Evolutionary conservation across 257 asterid genomes (phyloP).

Genomic region (Fraxinus excelsior): DNA sequence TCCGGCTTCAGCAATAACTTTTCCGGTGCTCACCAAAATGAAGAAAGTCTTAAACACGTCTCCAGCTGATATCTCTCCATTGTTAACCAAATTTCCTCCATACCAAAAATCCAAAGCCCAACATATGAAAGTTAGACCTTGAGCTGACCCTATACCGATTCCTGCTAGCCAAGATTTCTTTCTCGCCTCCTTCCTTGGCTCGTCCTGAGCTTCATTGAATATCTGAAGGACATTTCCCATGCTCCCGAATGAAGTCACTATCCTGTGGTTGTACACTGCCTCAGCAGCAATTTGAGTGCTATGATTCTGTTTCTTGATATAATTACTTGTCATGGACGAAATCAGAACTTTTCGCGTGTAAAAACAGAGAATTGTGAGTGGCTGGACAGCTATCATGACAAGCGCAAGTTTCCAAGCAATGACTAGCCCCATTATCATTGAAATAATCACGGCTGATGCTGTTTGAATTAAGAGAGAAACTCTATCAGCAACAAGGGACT

Average conservation of each 20-base stretch:
- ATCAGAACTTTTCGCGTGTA: constrained; percentile 65
- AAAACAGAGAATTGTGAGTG: constrained; percentile 72
- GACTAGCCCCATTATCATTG: constrained; percentile 65
- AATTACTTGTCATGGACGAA: constrained; percentile 59
- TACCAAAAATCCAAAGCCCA: constrained; percentile 95
- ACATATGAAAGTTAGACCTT: constrained; percentile 76
- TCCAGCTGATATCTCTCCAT: constrained; percentile 73
- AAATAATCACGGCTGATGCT: constrained; percentile 61
- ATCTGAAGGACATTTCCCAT: constrained; percentile 56
- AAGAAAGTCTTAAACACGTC: constrained; percentile 83
- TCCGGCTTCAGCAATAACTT: constrained; percentile 88
- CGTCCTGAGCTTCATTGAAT: constrained; percentile 75
- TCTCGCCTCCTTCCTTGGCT: constrained; percentile 71
- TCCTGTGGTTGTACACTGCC: constrained; percentile 74
- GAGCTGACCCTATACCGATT: constrained; percentile 83
- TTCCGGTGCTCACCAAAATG: constrained; percentile 77
- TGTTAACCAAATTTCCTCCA: constrained; percentile 66
- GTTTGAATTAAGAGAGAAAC: constrained; percentile 65
- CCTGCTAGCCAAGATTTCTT: constrained; percentile 84
- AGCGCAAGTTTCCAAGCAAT: constrained; percentile 88
- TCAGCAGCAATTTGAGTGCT: constrained; percentile 83
- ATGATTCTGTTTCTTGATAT: constrained; percentile 64
- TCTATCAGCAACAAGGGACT: constrained; percentile 78
- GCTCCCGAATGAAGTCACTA: constrained; percentile 75
- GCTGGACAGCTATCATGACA: constrained; percentile 85